Evolutionary conservation across 805 yeast species (phyloP).

Genomic region (Candida vartiovaarae): DNA sequence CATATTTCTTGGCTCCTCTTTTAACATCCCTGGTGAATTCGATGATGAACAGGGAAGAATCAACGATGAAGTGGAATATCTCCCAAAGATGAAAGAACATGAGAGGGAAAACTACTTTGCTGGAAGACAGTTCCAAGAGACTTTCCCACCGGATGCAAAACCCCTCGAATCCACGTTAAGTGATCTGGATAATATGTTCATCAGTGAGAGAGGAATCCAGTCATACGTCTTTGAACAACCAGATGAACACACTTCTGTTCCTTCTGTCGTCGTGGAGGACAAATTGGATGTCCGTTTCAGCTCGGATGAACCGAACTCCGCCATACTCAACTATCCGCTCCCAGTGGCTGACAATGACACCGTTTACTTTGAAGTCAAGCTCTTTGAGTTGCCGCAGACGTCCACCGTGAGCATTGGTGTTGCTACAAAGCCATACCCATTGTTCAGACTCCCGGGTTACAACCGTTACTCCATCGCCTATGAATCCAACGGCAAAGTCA

Average conservation of each 20-base stretch:
- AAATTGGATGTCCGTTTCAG: constrained; percentile 43
- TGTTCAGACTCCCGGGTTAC: constrained; percentile 88
- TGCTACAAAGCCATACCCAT: constrained; percentile 84
- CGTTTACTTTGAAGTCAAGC: constrained; percentile 39
- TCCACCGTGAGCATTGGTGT: constrained; percentile 67
- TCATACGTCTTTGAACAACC: constrained; percentile 33
- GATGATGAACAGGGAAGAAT: constrained; percentile 64
- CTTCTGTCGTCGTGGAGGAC: constrained; percentile 47
- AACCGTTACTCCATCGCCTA: constrained; percentile 82
- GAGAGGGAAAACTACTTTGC: constrained; percentile 33
- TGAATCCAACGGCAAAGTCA: constrained; percentile 75
- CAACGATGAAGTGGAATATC: constrained; percentile 43
- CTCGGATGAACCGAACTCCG: constrained; percentile 11
- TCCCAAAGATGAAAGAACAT: constrained; percentile 36
- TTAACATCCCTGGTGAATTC: constrained; percentile 47
- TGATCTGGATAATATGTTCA: constrained; percentile 76
- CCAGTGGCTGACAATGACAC: constrained; percentile 31
- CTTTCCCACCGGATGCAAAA: constrained; percentile 37
- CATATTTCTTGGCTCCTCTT: constrained; percentile 22
- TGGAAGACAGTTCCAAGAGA: constrained; percentile 30
- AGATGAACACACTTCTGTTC: constrained; percentile 32
- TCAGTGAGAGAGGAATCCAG: constrained; percentile 75
- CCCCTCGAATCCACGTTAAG: constrained; percentile 39
- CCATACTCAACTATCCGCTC: constrained; percentile 35
- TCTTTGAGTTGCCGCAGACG: constrained; percentile 56